Base-by-base conservation (phyloP, 1,284 basidiomycete species). In the Ceratobasidium sp. region DNA sequence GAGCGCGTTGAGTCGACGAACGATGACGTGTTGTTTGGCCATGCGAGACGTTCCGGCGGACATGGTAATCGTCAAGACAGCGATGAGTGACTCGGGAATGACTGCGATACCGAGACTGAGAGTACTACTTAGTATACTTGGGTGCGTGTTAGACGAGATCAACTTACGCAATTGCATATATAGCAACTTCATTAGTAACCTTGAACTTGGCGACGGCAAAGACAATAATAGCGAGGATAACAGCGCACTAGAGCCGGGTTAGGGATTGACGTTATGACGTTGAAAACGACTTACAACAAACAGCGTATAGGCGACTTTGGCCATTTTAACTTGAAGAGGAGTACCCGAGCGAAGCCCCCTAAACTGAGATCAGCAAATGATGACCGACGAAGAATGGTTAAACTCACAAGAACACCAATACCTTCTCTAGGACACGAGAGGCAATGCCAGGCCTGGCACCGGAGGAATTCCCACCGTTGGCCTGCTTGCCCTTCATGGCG, bases 1-100 rank as follows among this genome's bases (percentile, higher is more conserved):
- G 71, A 87, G 84, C 0, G 85, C 86, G 55, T 85, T 82, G 68
- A 88, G 79, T 70, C 83, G 82, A 74, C 87, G 88, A 74, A 84
- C 84, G 1, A 88, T 80, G 4, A 87, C 82, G 62, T 84, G 80
- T 56, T 83, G 80, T 72, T 83, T 82, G 5, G 80, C 79, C 75
- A 86, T 81, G n/a, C 80, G 80, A 20, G 57, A 58, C 22, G 68
- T 60, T 6, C 68, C 68, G 47, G 40, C 12, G 17, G 43, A 5
- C 68, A 69, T 69, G 8, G 68, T 69, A 43, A 69, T 60, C 10
- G 55, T 69, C 55, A 69, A 49, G 31, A 69, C 68, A 3, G 54
- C 68, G 13, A 69, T 50, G 32, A 69, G 45, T 17, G 64, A 68
- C 1, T 47, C 68, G 7, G 68, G 68, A 13, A 25, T 53, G 25